Percentiles rank a stretch among this genome's conserved stretches.
Conservation (phyloP, 108 stramenopile genomes). For the Fragilariopsis cylindrus region DNA sequence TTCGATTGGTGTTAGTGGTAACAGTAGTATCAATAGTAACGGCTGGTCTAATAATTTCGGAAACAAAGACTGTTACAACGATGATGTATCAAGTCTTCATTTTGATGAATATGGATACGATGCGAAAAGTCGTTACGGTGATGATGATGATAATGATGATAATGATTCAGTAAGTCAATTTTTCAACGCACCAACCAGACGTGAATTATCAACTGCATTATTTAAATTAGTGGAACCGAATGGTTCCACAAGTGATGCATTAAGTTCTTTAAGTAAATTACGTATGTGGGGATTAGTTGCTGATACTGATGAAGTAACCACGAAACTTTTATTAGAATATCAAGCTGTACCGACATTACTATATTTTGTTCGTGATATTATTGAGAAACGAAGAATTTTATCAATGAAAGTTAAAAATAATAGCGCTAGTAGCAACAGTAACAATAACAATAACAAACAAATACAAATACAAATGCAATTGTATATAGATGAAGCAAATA, state of each 20-base stretch:
- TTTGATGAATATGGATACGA: slow-evolving; percentile 12
- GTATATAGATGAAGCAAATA: not conserved
- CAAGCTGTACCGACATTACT: not conserved
- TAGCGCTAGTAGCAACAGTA: not conserved
- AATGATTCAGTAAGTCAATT: not conserved
- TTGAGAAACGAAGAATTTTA: not conserved
- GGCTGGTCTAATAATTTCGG: not conserved
- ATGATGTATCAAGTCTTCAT: slow-evolving; percentile 12
- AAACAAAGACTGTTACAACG: not conserved
- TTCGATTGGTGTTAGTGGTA: not conserved
- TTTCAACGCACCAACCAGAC: not conserved
- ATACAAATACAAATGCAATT: not conserved
- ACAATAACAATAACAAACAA: not conserved
- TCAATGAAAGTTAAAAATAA: not conserved
- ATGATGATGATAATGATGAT: not conserved
- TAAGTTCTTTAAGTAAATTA: not conserved
- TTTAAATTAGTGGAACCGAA: not conserved
- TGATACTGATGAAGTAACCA: not conserved
- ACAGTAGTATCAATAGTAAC: not conserved
- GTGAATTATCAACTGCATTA: not conserved
- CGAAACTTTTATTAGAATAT: not conserved
- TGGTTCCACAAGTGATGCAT: not conserved
- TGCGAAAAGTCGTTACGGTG: not conserved
- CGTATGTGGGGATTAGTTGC: slow-evolving; percentile 2
- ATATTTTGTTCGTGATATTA: not conserved